phyloP scores from a whole-genome alignment of 805 yeast genomes.

The Candida hispaniensis region DNA sequence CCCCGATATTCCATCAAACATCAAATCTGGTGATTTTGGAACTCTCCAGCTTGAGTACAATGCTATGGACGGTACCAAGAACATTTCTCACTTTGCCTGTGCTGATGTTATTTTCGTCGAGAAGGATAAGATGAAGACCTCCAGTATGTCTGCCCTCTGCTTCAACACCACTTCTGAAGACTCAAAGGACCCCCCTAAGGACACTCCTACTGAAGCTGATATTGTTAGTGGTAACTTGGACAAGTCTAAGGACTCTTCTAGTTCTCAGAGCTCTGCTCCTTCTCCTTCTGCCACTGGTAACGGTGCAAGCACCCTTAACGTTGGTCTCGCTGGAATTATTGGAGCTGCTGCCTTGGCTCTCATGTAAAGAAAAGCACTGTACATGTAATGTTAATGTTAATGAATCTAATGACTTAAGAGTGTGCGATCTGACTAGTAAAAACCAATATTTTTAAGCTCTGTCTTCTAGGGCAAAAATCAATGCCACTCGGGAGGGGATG shows the following conservation, averaged over 20 bases:
- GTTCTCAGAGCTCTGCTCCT: no score
- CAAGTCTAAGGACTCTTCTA: constrained; percentile 23
- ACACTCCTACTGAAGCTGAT: constrained; percentile 22
- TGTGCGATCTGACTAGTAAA: no score
- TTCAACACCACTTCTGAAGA: constrained; percentile 35
- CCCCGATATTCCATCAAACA: constrained; percentile 34
- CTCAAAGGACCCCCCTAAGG: constrained; percentile 31
- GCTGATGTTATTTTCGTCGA: constrained; percentile 36
- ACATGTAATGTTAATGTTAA: no score
- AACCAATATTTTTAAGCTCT: no score
- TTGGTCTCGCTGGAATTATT: constrained; percentile 13
- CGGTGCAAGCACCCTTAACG: constrained; percentile 13
- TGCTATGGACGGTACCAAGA: constrained; percentile 32
- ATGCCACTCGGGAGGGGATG: constrained; percentile 66
- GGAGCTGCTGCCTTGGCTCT: constrained; percentile 16
- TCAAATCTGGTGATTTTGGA: constrained; percentile 34
- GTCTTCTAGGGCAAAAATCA: constrained; percentile 41
- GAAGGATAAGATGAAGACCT: constrained; percentile 31
- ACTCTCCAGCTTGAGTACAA: constrained; percentile 37
- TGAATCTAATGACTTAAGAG: no score
- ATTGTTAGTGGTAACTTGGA: constrained; percentile 16
- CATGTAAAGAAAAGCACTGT: constrained; percentile 5
- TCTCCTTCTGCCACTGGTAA: constrained; percentile 5
- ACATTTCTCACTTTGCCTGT: constrained; percentile 38
- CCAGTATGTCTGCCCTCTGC: constrained; percentile 31